Evolutionary conservation across 208 protist species (phyloP).

Genomic region (Entamoeba invadens): DNA sequence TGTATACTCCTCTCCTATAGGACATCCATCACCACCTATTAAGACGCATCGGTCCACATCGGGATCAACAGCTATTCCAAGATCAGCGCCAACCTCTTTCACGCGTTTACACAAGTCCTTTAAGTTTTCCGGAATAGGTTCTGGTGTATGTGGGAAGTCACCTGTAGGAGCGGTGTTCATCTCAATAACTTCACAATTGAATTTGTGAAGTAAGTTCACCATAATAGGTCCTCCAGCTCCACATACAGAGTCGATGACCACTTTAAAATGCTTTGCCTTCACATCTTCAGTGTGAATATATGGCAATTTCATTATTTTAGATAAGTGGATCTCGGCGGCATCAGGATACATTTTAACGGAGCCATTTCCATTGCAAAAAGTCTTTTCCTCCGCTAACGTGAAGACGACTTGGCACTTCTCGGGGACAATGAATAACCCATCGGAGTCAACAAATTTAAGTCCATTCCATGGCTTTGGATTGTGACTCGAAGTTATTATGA

Average conservation of each 20-base stretch:
- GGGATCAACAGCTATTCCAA: constrained; percentile 52
- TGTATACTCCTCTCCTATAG: constrained; percentile 48
- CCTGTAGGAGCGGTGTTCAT: constrained; percentile 44
- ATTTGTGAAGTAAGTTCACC: constrained; percentile 18
- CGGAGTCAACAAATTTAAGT: constrained; percentile 51
- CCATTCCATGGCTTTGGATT: constrained; percentile 51
- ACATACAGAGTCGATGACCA: constrained; percentile 43
- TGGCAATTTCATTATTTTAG: constrained; percentile 28
- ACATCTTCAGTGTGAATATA: constrained; percentile 37
- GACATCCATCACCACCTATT: constrained; percentile 39
- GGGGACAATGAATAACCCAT: constrained; percentile 47
- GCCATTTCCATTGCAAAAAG: constrained; percentile 3
- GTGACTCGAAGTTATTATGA: constrained; percentile 51
- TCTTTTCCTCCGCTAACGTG: constrained; percentile 18
- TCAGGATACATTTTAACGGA: not conserved
- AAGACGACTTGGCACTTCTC: constrained; percentile 36
- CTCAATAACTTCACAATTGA: constrained; percentile 34
- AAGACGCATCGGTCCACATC: constrained; percentile 54
- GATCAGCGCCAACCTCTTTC: constrained; percentile 26
- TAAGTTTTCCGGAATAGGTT: constrained; percentile 48
- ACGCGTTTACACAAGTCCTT: constrained; percentile 40
- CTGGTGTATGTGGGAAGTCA: constrained; percentile 46
- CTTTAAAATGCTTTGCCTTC: constrained; percentile 26
- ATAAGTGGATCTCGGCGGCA: constrained; percentile 32
- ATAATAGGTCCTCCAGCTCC: constrained; percentile 48